A percentile compares a stretch with the other conserved stretches of the same genome.
Evolutionary conservation across 176 grass and related monocot species (phyloP).

Genomic region (Cenchrus americanus): DNA sequence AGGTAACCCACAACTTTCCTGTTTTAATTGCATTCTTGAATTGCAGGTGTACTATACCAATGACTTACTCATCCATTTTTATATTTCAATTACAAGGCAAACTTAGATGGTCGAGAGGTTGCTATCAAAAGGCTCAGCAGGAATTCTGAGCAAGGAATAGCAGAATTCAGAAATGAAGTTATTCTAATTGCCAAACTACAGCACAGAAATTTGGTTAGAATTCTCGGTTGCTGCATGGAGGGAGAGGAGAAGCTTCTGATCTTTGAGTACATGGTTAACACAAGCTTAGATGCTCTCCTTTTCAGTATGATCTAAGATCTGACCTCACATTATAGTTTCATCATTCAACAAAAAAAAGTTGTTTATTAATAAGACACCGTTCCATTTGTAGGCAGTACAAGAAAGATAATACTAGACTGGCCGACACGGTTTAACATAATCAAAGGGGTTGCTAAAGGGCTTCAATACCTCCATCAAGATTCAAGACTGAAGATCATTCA

Average conservation of each 20-base stretch:
- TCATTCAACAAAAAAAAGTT: no score
- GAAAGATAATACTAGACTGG: no score
- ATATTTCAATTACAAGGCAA: background rate
- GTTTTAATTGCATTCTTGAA: background rate
- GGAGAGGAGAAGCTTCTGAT: slow-evolving; percentile 47
- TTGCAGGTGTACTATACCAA: background rate
- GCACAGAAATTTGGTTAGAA: slow-evolving; percentile 33
- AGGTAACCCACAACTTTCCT: slow-evolving; percentile 24
- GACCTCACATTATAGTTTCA: no score
- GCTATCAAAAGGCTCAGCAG: slow-evolving; percentile 38
- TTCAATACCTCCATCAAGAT: no score
- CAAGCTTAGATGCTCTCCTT: slow-evolving; percentile 24
- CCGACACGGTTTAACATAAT: no score
- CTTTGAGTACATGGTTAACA: slow-evolving; percentile 33
- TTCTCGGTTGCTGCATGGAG: slow-evolving; percentile 36
- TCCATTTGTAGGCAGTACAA: no score
- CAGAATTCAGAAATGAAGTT: slow-evolving; percentile 40
- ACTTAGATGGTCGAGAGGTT: slow-evolving; percentile 6
- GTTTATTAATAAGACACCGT: no score
- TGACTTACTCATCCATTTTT: background rate
- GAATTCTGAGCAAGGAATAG: slow-evolving; percentile 37
- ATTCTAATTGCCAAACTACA: slow-evolving; percentile 27
- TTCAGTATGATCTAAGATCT: slow-evolving; percentile 23
- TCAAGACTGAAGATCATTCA: no score
- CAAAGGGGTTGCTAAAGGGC: no score